Conservation (phyloP, 2,329 filamentous ascomycete genomes). For the Monosporascus sp. region DNA sequence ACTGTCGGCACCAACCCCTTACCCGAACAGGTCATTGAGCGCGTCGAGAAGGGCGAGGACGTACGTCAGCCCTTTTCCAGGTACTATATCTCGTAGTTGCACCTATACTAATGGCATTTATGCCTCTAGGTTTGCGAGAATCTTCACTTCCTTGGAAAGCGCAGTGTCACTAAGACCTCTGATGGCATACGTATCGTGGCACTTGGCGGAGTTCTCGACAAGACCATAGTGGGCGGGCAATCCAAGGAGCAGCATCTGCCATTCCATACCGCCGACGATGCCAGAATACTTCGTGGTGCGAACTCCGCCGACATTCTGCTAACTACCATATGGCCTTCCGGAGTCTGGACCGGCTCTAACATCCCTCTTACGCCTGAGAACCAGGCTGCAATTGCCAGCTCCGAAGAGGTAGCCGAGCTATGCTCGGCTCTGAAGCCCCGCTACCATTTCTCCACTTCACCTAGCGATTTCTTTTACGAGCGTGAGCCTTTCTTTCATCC, state of each 20-base stretch:
- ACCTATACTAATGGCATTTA: background rate
- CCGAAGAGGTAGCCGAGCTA: constrained; percentile 71
- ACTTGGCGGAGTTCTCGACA: constrained; percentile 68
- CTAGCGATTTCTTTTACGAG: constrained; percentile 68
- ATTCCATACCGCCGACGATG: constrained; percentile 71
- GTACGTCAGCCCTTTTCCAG: constrained; percentile 18
- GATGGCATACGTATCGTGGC: constrained; percentile 86
- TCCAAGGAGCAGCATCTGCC: constrained; percentile 72
- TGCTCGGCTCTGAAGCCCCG: constrained; percentile 77
- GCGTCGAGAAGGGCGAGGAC: constrained; percentile 64
- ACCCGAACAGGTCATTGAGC: constrained; percentile 64
- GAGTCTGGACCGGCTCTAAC: constrained; percentile 64
- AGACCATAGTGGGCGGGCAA: constrained; percentile 53
- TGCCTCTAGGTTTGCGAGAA: constrained; percentile 68
- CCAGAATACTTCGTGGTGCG: constrained; percentile 67
- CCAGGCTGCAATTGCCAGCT: constrained; percentile 44
- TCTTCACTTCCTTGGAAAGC: constrained; percentile 82
- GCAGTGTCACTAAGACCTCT: constrained; percentile 80
- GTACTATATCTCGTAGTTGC: background rate
- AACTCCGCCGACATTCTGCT: constrained; percentile 81
- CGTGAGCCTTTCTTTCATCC: constrained; percentile 86
- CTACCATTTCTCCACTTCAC: constrained; percentile 77
- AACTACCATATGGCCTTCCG: constrained; percentile 79
- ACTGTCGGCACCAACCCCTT: constrained; percentile 70
- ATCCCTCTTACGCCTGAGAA: constrained; percentile 50